Evolutionary conservation across 2,329 filamentous ascomycete species (phyloP), one percentile per base, ranked within the genome.

Genomic region (Fusarium torulosum): DNA sequence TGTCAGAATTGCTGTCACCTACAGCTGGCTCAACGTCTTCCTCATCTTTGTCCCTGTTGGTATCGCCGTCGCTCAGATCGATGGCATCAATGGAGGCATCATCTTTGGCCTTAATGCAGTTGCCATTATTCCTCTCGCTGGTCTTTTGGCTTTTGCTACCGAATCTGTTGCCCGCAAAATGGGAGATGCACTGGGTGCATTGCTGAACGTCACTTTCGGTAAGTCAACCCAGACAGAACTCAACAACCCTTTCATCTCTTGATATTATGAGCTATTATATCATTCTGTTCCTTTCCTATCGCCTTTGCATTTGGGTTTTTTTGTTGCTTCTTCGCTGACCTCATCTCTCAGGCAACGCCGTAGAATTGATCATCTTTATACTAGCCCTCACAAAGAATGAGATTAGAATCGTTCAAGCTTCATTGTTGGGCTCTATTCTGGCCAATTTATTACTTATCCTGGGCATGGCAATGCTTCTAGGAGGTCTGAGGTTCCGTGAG

Each of bases 401-500:
- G 82, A 96, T 97, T 63, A 89, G 92, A 62, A 95, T 97, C 70
- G 94, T 97, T 23, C 94, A 97, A 79, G 93, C 94, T 15, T 96
- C 94, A 1, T 82, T 97, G 50, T 84, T 97, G 29, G 94, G 94
- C 41, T 97, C 93, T 3, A 97, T 97, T 72, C 82, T 97, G 68
- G 91, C 94, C 67, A 97, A 97, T 75, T 80, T 97, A 56, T 84
- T 97, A 23, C 85, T 97, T 63, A 97, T 97, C 75, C 81, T 97
- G 71, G 94, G 94, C 74, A 97, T 97, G 93, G 90, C 90, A 58
- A 97, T 97, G 78, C 86, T 97, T 52, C 81, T 96, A 23, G 94
- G 94, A 74, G 94, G 94, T 66, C 82, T 97, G 54, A 90, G 93
- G 66, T 97, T 89, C 78, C 90, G 91, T 76, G 94, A 97, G 81